Base-by-base conservation (phyloP, 1,284 basidiomycete species). In the Termitomyces sp. region DNA sequence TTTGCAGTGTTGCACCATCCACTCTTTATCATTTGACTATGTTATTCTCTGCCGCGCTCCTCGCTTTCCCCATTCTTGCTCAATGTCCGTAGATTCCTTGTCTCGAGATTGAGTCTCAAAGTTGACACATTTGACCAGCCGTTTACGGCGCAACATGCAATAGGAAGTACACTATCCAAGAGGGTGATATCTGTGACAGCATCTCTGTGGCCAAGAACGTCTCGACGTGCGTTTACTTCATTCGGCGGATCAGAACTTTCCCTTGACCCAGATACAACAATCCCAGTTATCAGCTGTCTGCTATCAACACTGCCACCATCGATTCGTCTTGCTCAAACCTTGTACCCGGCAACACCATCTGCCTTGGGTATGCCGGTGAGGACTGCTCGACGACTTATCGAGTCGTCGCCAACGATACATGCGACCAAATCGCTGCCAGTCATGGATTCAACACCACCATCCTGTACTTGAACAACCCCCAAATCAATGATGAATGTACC, bases 231-330 rank as follows among this genome's bases (percentile, higher is more conserved):
- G 77, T 70, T 28, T 12, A n/a, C 10, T 40, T 13, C 19, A 19
- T 36, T 21, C 24, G 24, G 28, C 19, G 34, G 33, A 30, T 24
- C 24, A 43, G 19, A 44, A 19, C 5, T 58, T 52, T 15, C 21
- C 19, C 21, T 26, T 40, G 39, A 30, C 58, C 58, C 59, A 33
- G 62, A 60, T 48, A 38, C 3, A 26, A 34, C 6, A 28, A 15
- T 9, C 21, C 15, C 60, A 88, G 86, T 17, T 90, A 84, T 72
- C 88, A 91, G 69, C 80, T 91, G 47, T 79, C 82, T 2, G 76
- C 75, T 12, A 71, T 82, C 62, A 91, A 90, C 69, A 53, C 70
- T 0, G 64, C 59, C 51, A 61, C 65, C 54, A 79, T 88, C 60
- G 70, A 89, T 62, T 13, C 62, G 0, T 47, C 44, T 2, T 90